These are phyloP conservation scores for Plasmopara halstedii DNA, from an alignment of 352 stramenopile genomes.

Conservation along the genomic window DNA sequence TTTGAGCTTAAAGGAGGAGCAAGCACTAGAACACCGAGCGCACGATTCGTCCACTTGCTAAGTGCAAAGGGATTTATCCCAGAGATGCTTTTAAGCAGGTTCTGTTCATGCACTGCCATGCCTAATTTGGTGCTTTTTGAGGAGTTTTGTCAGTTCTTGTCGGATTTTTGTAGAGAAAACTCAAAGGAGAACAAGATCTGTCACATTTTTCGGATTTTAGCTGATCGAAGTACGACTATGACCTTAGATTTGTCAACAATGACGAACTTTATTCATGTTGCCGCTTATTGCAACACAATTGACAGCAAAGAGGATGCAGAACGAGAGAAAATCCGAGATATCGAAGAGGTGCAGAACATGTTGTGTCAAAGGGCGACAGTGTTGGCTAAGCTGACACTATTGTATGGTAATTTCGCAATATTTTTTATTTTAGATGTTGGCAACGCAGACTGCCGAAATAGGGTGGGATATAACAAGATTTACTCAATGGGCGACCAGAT, in stretches of 20 bases:
- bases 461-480: conserved; percentile 44
- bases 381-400: neutral
- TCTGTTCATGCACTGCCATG: conserved; percentile 35
- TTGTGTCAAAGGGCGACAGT: neutral
- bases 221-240: conserved; percentile 19
- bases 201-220: conserved; percentile 58
- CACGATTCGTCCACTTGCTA: conserved; percentile 52
- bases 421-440: conserved; percentile 22
- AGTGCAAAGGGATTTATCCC: conserved; percentile 39
- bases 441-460: conserved; percentile 26
- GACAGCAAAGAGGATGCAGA: conserved; percentile 12
- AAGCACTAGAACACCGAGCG: conserved; percentile 52
- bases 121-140: conserved; percentile 63
- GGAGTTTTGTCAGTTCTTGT: conserved; percentile 77
- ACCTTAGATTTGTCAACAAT: conserved; percentile 29
- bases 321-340: conserved; percentile 31
- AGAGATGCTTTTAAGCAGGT: conserved; percentile 29
- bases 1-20: conserved; percentile 68
- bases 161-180: conserved; percentile 54
- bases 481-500: conserved; percentile 34
- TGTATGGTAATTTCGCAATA: neutral
- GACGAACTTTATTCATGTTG: conserved; percentile 37
- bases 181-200: conserved; percentile 31
- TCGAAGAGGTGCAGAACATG: conserved; percentile 24
- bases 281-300: conserved; percentile 18